phyloP scores from a whole-genome alignment of 306 rosid genomes.

The Cicer judaicum region DNA sequence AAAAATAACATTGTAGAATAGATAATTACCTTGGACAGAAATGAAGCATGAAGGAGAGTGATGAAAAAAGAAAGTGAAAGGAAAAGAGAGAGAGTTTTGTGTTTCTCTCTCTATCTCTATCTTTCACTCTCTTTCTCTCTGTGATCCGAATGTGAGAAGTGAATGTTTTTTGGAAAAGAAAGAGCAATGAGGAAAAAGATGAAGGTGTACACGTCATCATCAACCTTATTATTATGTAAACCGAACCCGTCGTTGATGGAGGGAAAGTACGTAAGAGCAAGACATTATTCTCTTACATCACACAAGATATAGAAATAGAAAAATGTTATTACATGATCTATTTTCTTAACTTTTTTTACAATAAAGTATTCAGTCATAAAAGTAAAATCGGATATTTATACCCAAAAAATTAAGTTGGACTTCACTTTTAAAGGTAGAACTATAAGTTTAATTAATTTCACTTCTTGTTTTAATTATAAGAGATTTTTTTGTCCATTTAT shows the following conservation, averaged over 20 bases:
- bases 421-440: no score
- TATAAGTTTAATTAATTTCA: no score
- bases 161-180: not conserved
- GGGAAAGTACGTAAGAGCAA: not conserved
- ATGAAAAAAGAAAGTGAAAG: not conserved
- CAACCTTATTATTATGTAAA: not conserved
- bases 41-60: not conserved
- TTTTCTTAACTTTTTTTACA: no score
- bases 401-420: no score
- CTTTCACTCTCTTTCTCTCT: not conserved
- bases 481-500: no score
- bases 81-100: not conserved
- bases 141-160: no score
- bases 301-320: no score
- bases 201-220: constrained; percentile 9
- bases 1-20: not conserved
- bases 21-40: not conserved
- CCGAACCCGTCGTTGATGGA: constrained; percentile 4
- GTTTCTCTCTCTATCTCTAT: not conserved
- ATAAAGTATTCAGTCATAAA: no score
- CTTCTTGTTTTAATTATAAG: no score
- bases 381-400: no score
- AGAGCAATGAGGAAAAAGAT: not conserved
- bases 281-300: not conserved
- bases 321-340: no score